Base-by-base conservation (phyloP, 768 basidiomycete genomes). In the Agaricus blazei region DNA sequence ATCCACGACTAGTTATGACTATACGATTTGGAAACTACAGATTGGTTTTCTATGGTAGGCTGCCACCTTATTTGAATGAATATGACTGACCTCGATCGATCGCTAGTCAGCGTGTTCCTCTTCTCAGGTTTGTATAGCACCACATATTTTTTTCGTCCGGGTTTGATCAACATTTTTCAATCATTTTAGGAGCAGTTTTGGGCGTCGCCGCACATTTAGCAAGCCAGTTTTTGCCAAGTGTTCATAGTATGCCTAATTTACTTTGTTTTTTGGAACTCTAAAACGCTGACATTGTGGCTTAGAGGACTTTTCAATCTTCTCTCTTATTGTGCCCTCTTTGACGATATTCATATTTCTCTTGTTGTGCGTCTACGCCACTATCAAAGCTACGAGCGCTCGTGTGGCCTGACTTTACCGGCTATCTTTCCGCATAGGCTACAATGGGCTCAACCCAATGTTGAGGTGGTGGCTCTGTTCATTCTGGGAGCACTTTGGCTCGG, bases 271-370 rank as follows among this genome's bases (percentile, higher is more conserved):
- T 51, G 37, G 12, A 38, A 29, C 26, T 31, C 7, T 50, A 27
- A 36, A 45, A 47, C 52, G 27, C 43, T 36, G 58, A 43, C 27
- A 27, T 49, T 26, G 41, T 28, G 31, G 40, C 43, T 15, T 58
- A 91, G 90, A 69, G 63, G 85, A 86, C 65, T 92, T 87, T 62
- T 81, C 78, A 4, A 83, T 88, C 36, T 91, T 85, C 67, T 71
- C 85, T 0, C 69, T 91, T 53, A 61, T 90, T 49, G 79, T 83
- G 2, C 79, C 88, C 12, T 80, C 85, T 3, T 48, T 83, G 24
- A 88, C 87, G 12, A 81, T 90, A 61, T 75, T 90, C 26, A 50
- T 74, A 29, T 81, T 89, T 58, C 61, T 89, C 24, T 64, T 84
- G 58, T 70, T 79, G 88, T 87, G 54, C 62, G 80, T 70, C 38